phyloP scores from a whole-genome alignment of 805 yeast genomes.

The Yamadazyma kitorensis region DNA sequence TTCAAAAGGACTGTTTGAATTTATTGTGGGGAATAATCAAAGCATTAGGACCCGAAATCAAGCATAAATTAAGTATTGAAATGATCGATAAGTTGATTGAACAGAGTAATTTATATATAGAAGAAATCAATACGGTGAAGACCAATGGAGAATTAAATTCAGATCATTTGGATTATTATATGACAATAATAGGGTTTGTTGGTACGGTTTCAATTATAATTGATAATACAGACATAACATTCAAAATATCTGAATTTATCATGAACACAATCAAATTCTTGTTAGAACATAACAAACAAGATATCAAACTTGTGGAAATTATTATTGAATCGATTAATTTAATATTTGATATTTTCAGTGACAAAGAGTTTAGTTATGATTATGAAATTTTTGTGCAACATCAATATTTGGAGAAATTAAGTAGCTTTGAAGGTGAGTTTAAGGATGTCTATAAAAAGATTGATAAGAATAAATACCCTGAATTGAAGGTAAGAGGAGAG shows the following conservation, averaged over 20 bases:
- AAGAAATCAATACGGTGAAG: neutral
- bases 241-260: constrained; percentile 45
- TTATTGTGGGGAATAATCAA: constrained; percentile 39
- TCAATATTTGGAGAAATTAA: constrained; percentile 40
- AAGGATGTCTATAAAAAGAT: constrained; percentile 21
- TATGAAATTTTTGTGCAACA: constrained; percentile 59
- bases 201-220: constrained; percentile 48
- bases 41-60: constrained; percentile 32
- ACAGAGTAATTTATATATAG: constrained; percentile 15
- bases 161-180: constrained; percentile 34
- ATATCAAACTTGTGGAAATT: constrained; percentile 34
- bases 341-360: constrained; percentile 78
- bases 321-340: constrained; percentile 61
- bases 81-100: constrained; percentile 25
- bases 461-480: constrained; percentile 48
- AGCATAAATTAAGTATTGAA: constrained; percentile 20
- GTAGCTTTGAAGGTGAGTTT: constrained; percentile 13
- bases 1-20: constrained; percentile 32
- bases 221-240: constrained; percentile 44
- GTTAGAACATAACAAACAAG: constrained; percentile 12
- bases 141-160: constrained; percentile 1
- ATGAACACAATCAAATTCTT: constrained; percentile 20
- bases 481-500: constrained; percentile 59
- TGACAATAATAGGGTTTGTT: constrained; percentile 50
- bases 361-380: constrained; percentile 66